These are phyloP conservation scores for Handroanthus guayacan DNA, from an alignment of 257 asterid species.

Conservation along the genomic window DNA sequence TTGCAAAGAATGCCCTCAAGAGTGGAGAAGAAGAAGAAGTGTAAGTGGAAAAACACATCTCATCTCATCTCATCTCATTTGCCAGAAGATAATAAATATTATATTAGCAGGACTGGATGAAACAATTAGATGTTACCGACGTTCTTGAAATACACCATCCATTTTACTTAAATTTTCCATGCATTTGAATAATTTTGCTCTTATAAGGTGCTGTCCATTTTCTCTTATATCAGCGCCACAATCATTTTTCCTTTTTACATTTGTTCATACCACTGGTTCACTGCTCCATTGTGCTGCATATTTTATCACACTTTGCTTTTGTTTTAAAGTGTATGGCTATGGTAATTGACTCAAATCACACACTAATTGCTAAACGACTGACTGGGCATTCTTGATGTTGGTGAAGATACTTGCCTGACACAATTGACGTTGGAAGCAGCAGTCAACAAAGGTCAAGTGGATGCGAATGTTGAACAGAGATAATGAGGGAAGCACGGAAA, in stretches of 20 bases:
- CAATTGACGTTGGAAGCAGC: conserved; percentile 83
- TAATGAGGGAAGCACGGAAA: neutral
- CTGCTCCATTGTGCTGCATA: neutral
- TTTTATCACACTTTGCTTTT: neutral
- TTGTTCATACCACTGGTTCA: neutral
- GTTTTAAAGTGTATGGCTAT: neutral
- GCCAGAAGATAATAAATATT: neutral
- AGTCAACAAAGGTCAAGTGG: conserved; percentile 76
- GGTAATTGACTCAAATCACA: neutral
- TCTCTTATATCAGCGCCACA: neutral
- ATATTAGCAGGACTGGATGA: too few species aligned
- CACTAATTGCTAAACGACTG: neutral
- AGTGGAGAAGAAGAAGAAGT: conserved; percentile 95
- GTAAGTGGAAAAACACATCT: conserved; percentile 55
- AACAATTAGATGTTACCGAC: too few species aligned
- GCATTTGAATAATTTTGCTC: too few species aligned
- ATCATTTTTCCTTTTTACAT: neutral
- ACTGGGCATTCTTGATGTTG: conserved; percentile 21
- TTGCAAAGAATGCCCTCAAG: conserved; percentile 89
- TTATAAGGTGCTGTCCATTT: neutral
- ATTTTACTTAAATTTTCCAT: too few species aligned
- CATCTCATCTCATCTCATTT: neutral
- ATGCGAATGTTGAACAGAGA: conserved; percentile 65
- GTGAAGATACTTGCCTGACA: conserved; percentile 89
- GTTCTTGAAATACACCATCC: too few species aligned